Base-by-base conservation (phyloP, 2,329 filamentous ascomycete species). In the Fusarium verrucosum region DNA sequence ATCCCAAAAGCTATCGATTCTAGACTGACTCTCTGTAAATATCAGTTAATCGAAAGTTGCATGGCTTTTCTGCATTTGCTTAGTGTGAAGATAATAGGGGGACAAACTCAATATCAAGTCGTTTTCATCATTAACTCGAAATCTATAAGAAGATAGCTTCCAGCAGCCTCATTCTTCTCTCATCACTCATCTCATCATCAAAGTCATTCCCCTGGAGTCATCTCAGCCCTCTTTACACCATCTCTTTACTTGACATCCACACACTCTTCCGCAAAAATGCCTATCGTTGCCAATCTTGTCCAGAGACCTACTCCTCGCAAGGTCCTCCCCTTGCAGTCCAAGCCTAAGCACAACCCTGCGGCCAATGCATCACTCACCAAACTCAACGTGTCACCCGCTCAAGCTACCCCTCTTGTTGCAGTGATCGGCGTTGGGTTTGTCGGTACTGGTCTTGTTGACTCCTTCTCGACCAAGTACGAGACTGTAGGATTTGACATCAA, bases 401-500 rank as follows among this genome's bases (percentile, higher is more conserved):
- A 62, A 16, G 46, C 51, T 44, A 58, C 50, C 16, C 75, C 78
- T 5, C 43, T 78, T n/a, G 76, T 84, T 1, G 81, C 80, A 45
- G 76, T 85, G 22, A 79, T 85, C 19, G 83, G 82, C 10, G 80
- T 83, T 4, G 83, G 83, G 22, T 85, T 83, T 62, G 82, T 85
- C 6, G 83, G 82, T 5, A 76, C 77, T 28, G 79, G 83, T 44
- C 79, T 85, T 9, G 78, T 82, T 28, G 68, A 74, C 30, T 75
- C 73, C 8, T 84, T 84, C 61, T 75, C 78, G 4, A 66, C 56
- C 7, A 64, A 71, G 19, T 83, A 77, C 65, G 56, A 72, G 8
- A 74, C 82, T 11, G 67, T 84, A 19, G 82, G 78, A 10, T 83
- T 79, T 57, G 82, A 84, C 37, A 74, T 83, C 7, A 81, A 77